These are phyloP conservation scores for Schizosaccharomyces osmophilus DNA, from an alignment of 805 yeast species.

Conservation along the genomic window DNA sequence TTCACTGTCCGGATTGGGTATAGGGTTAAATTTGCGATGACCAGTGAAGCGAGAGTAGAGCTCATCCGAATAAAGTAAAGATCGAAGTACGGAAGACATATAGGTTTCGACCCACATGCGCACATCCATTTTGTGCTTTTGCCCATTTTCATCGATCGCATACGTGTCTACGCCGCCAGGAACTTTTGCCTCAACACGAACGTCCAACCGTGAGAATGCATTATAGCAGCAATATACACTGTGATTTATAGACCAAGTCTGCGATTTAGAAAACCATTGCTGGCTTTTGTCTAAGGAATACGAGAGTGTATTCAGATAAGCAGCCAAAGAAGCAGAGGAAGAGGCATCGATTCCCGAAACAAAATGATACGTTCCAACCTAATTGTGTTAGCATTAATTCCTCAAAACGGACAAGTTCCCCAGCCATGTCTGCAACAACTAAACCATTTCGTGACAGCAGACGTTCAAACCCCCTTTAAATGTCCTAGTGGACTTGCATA, in stretches of 20 bases:
- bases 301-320: constrained; percentile 27
- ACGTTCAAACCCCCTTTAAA: constrained; percentile 16
- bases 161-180: constrained; percentile 24
- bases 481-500: constrained; percentile 17
- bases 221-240: constrained; percentile 34
- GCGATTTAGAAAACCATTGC: constrained; percentile 32
- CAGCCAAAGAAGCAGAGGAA: constrained; percentile 29
- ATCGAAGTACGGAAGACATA: constrained; percentile 48
- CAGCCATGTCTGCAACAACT: too few relatives aligned
- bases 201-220: constrained; percentile 45
- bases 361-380: constrained; percentile 27
- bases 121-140: constrained; percentile 16
- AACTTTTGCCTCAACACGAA: constrained; percentile 37
- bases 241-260: constrained; percentile 20
- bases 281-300: constrained; percentile 28
- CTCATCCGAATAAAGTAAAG: constrained; percentile 55
- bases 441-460: background rate
- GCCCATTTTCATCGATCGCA: constrained; percentile 16
- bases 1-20: constrained; percentile 25
- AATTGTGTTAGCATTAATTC: background rate
- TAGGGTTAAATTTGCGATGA: constrained; percentile 61
- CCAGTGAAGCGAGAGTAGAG: constrained; percentile 58
- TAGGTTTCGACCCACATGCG: constrained; percentile 25
- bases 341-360: constrained; percentile 30
- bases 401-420: background rate